Percentiles rank a stretch among this genome's conserved stretches.
These are phyloP conservation scores for Wickerhamomyces strasburgensis DNA, from an alignment of 805 yeast species.

Conservation along the genomic window DNA sequence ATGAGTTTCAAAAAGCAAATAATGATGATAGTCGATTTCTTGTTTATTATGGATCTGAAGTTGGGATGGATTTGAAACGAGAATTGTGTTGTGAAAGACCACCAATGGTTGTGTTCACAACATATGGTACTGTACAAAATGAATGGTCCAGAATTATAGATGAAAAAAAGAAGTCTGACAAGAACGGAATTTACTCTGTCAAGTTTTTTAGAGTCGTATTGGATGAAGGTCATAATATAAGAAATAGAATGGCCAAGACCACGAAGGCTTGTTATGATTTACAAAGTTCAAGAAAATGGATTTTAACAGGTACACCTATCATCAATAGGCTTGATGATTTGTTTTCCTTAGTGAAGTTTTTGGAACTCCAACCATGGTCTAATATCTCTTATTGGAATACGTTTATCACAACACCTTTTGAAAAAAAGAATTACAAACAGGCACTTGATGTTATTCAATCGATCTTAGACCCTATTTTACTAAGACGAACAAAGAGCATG, in stretches of 20 bases:
- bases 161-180: conserved; percentile 22
- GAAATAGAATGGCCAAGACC: conserved; percentile 74
- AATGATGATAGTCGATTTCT: conserved; percentile 41
- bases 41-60: conserved; percentile 72
- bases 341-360: conserved; percentile 67
- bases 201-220: conserved; percentile 71
- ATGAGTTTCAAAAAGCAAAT: conserved; percentile 63
- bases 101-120: conserved; percentile 72
- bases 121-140: conserved; percentile 80
- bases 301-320: conserved; percentile 90
- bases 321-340: conserved; percentile 85
- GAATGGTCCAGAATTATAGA: conserved; percentile 53
- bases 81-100: conserved; percentile 42
- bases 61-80: conserved; percentile 41
- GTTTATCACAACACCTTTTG: conserved; percentile 80
- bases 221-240: conserved; percentile 88
- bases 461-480: conserved; percentile 73
- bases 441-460: conserved; percentile 84
- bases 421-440: conserved; percentile 59
- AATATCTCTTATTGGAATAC: conserved; percentile 83
- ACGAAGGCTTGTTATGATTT: conserved; percentile 72
- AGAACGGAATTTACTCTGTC: conserved; percentile 64
- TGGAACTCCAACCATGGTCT: conserved; percentile 86
- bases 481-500: conserved; percentile 86
- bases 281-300: conserved; percentile 69